Conservation (phyloP, 768 basidiomycete species). For the Suillus weaverae region DNA sequence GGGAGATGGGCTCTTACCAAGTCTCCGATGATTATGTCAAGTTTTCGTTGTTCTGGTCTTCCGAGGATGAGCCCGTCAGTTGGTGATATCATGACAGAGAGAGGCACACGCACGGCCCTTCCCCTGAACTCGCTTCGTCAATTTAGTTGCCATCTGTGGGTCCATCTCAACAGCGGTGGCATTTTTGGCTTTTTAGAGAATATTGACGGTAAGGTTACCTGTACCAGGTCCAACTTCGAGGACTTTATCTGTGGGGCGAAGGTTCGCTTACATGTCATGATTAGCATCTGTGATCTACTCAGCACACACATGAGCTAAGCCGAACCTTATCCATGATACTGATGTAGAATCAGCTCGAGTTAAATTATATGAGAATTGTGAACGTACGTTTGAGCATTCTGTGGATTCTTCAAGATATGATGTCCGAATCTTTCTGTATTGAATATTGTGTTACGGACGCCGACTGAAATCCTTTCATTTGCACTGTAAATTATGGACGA, state of each 20-base stretch:
- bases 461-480: constrained; percentile 38
- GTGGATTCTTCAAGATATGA: constrained; percentile 94
- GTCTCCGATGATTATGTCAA: constrained; percentile 95
- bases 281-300: constrained; percentile 4
- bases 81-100: not conserved
- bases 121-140: constrained; percentile 96
- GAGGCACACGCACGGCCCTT: constrained; percentile 72
- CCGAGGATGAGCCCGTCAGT: not conserved
- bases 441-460: constrained; percentile 79
- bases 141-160: constrained; percentile 97
- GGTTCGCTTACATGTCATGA: constrained; percentile 62
- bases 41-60: constrained; percentile 93
- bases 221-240: constrained; percentile 98
- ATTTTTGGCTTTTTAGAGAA: constrained; percentile 89
- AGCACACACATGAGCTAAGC: not conserved
- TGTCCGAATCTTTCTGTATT: constrained; percentile 96
- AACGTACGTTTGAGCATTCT: constrained; percentile 83
- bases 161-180: constrained; percentile 97
- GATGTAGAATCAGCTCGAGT: constrained; percentile 15
- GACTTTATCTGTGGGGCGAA: constrained; percentile 93
- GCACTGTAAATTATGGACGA: constrained; percentile 46
- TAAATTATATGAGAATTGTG: constrained; percentile 21
- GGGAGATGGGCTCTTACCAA: constrained; percentile 98
- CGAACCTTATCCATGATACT: constrained; percentile 66
- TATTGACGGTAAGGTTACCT: constrained; percentile 92